Evolutionary conservation across 2,329 filamentous ascomycete species (phyloP).

Genomic region (Talaromyces sp.): DNA sequence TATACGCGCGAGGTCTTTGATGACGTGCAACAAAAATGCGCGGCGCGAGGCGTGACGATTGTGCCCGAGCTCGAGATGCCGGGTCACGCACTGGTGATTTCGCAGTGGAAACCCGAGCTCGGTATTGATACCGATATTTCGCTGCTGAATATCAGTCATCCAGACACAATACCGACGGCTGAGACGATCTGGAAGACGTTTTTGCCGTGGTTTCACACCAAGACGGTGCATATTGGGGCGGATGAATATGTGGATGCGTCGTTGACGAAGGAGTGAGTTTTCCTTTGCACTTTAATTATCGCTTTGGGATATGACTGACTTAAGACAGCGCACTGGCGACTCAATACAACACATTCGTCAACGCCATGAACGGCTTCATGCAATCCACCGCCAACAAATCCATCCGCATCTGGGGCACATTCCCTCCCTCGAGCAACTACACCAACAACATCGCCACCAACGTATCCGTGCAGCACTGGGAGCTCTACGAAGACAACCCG

Average conservation of each 20-base stretch:
- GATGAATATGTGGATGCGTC: slow-evolving; percentile 46
- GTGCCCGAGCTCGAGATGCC: slow-evolving; percentile 55
- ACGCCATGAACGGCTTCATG: slow-evolving; percentile 46
- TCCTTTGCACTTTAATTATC: background rate
- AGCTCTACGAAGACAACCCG: slow-evolving; percentile 47
- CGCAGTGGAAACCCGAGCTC: slow-evolving; percentile 53
- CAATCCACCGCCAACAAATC: slow-evolving; percentile 32
- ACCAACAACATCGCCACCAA: slow-evolving; percentile 38
- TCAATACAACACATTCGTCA: slow-evolving; percentile 52
- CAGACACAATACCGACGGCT: slow-evolving; percentile 48
- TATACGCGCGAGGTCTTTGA: slow-evolving; percentile 48
- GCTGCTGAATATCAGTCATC: slow-evolving; percentile 49
- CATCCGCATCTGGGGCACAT: slow-evolving; percentile 52
- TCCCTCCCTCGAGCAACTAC: slow-evolving; percentile 34
- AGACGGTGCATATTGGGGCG: slow-evolving; percentile 52
- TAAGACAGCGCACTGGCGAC: slow-evolving; percentile 30
- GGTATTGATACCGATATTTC: slow-evolving; percentile 42
- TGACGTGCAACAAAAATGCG: slow-evolving; percentile 46
- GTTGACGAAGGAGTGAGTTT: slow-evolving; percentile 9
- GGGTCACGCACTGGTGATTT: slow-evolving; percentile 50
- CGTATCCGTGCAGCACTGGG: slow-evolving; percentile 51
- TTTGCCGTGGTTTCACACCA: slow-evolving; percentile 52
- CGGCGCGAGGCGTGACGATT: slow-evolving; percentile 49
- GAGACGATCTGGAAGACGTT: slow-evolving; percentile 49
- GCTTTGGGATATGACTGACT: background rate